Base-by-base conservation (phyloP, 78 protist species). In the Goniomonas avonlea region DNA sequence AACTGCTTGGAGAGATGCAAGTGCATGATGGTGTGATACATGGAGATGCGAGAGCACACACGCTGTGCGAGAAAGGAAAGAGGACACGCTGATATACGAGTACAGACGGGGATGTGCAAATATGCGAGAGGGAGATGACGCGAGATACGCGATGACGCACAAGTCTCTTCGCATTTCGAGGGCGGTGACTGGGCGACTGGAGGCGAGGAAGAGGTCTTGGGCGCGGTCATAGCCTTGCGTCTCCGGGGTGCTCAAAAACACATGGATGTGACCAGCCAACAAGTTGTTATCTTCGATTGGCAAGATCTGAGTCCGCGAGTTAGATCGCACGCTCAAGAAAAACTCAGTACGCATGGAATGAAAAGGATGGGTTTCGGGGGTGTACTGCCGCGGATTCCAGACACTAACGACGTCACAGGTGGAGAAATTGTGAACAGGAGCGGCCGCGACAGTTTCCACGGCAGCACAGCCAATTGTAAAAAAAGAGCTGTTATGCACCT, bases 81-180 rank as follows among this genome's bases (percentile, higher is more conserved):
- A 45, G 25, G 15, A 9, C 25, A 45, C 15, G 53, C 15, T 15
- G 25, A 45, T 45, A 45, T 45, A 9, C 53, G 9, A 15, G 15
- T 15, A 45, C 9, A 9, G 53, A 45, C 53, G 53, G 53, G 53
- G 15, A 45, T 45, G 53, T 45, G 53, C 53, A 45, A 45, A 45
- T 17, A 17, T 45, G 15, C 9, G 53, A 45, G 9, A 17, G 53
- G 53, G 53, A 15, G 53, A 45, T 45, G 53, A 9, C 15, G 53
- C 25, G 25, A 45, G 53, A 15, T 15, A 45, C 31, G 8, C 27
- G 48, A 32, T 68, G 59, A 48, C 75, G 34, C 5, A 31, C 31
- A 88, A 53, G 45, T 86, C 88, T 1, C 85, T 48, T 2, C 91
- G 80, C 95, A 91, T 88, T 69, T 84, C 88, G 48, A 91, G 86